A percentile compares a stretch with the other conserved stretches of the same genome.
These are phyloP conservation scores for Globisporangium splendens DNA, from an alignment of 352 stramenopile species.

Conservation along the genomic window DNA sequence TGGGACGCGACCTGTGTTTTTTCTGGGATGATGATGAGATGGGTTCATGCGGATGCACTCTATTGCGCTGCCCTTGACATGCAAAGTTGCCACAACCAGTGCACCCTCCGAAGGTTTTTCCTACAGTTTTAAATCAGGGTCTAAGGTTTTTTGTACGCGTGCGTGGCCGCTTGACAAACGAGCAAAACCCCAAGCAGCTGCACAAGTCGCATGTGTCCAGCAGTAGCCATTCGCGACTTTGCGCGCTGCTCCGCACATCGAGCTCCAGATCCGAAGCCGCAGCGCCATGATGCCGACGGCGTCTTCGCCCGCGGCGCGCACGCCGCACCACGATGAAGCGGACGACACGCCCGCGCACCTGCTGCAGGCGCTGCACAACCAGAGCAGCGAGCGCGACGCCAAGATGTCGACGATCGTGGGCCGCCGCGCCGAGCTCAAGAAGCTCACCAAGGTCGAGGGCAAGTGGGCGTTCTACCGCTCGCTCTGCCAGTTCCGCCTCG, in stretches of 20 bases:
- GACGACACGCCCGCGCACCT: constrained; percentile 16
- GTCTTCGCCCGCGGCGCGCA: constrained; percentile 3
- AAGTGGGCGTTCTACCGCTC: constrained; percentile 77
- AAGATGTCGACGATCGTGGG: constrained; percentile 58
- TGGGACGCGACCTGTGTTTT: not conserved
- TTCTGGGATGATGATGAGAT: constrained; percentile 7
- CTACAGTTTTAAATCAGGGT: constrained; percentile 2
- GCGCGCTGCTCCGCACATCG: not conserved
- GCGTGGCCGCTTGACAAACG: not conserved
- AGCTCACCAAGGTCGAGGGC: constrained; percentile 52
- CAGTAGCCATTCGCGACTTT: constrained; percentile 8
- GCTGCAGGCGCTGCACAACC: constrained; percentile 16
- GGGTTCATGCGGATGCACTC: constrained; percentile 3
- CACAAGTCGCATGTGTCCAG: constrained; percentile 7
- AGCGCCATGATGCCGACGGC: constrained; percentile 11
- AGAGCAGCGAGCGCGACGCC: constrained; percentile 36
- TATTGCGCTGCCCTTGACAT: too few species aligned
- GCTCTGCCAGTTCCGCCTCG: constrained; percentile 81
- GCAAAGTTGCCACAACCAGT: constrained; percentile 5
- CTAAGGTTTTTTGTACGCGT: not conserved
- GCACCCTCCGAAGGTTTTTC: not conserved
- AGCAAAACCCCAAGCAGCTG: not conserved
- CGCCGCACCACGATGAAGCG: constrained; percentile 1
- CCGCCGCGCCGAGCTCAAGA: constrained; percentile 64
- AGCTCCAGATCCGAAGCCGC: not conserved